Percentiles rank a stretch among this genome's conserved stretches.
These are phyloP conservation scores for Lunularia cruciata DNA, from an alignment of 225 moss, liverwort and hornwort species.

Conservation along the genomic window DNA sequence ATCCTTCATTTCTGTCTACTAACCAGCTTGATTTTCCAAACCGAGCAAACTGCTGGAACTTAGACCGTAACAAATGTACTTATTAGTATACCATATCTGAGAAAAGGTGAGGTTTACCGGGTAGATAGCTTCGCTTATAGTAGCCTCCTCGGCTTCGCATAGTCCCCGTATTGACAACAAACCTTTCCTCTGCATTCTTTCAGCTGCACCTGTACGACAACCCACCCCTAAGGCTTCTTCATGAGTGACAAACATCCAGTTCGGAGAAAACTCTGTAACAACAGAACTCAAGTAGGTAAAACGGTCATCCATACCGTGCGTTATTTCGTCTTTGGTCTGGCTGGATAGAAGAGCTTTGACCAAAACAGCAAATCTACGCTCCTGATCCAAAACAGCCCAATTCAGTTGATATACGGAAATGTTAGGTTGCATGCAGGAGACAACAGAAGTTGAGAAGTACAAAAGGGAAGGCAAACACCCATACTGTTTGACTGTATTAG, in stretches of 20 bases:
- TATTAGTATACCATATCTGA: too few relatives aligned
- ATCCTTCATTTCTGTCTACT: too few relatives aligned
- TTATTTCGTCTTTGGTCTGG: conserved; percentile 53
- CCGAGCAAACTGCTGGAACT: too few relatives aligned
- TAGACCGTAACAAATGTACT: too few relatives aligned
- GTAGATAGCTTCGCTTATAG: conserved; percentile 40
- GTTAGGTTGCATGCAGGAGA: background rate
- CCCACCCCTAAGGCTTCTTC: background rate
- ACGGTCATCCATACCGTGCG: conserved; percentile 47
- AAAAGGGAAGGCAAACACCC: too few relatives aligned
- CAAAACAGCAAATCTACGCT: conserved; percentile 46
- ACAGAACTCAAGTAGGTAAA: too few relatives aligned
- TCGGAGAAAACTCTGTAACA: too few relatives aligned
- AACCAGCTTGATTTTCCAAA: too few relatives aligned
- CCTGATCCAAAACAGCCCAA: conserved; percentile 34
- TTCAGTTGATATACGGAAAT: background rate
- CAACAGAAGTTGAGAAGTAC: background rate
- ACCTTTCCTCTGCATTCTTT: conserved; percentile 36
- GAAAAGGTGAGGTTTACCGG: too few relatives aligned
- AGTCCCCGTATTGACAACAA: conserved; percentile 39
- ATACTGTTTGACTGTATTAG: too few relatives aligned
- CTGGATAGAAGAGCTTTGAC: conserved; percentile 51
- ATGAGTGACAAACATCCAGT: background rate
- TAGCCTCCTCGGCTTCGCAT: conserved; percentile 40
- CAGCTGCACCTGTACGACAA: conserved; percentile 32